Evolutionary conservation across 345 rosid species (phyloP), one percentile per base, ranked within the genome.

Genomic region (Salix udensis): DNA sequence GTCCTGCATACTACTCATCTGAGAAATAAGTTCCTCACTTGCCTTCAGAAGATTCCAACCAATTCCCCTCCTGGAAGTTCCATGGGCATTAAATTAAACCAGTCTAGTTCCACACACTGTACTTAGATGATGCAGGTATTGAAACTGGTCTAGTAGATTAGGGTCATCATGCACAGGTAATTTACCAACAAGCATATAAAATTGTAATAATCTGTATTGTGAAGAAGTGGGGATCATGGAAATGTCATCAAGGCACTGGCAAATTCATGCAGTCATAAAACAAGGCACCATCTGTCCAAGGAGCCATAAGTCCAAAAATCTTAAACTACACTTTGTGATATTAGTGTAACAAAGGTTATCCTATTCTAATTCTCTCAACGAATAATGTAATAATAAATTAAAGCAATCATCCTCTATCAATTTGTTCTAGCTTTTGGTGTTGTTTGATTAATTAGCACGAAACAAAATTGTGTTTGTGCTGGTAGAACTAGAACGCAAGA

Each of bases 31-130:
- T 76, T 93, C 96, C 87, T 91, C 98, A 77, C 97, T 86, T 24
- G 97, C 97, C 89, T 87, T 93, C 84, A 93, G 83, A 83, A 95
- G 94, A 87, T 93, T 91, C 97, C 97, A 95, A 28, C 97, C 98
- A 40, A 95, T 90, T 58, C 97, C 92, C 76, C 84, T 88, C 96
- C 98, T 95, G 88, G 65, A 76, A 76, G 66, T 81, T 81, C 62
- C 76, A 80, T 60, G 39, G 19, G 48, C 14, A 69, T 24, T 42
- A 6, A 21, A 23, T 37, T 66, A 18, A 8, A 16, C 40, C 40
- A 67, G 15, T 68, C 82, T 66, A 18, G 65, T 34, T n/a, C 19
- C 34, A 64, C 65, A 70, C 23, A 50, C 14, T 36, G n/a, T 1
- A 77, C 53, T 37, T 39, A 71, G 67, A 65, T 24, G 36, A 23